A percentile compares a stretch with the other conserved stretches of the same genome.
Evolutionary conservation across 78 protist genomes (phyloP).

Genomic region (Cavenderia fasciculata): DNA sequence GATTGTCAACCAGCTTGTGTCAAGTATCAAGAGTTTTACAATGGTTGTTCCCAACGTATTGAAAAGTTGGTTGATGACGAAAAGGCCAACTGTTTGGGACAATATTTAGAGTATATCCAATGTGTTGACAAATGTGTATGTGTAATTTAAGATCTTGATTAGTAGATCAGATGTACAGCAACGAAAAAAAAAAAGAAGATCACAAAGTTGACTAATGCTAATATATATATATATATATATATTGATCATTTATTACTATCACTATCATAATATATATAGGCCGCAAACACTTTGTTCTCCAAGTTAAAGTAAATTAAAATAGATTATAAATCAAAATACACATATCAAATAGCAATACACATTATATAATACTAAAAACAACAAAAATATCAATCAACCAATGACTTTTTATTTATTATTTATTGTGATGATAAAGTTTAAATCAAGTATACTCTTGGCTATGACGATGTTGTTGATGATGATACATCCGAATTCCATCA

Average conservation of each 20-base stretch:
- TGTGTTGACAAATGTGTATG: constrained; percentile 76
- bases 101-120: constrained; percentile 69
- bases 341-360: neutral
- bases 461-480: too few species aligned
- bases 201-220: too few species aligned
- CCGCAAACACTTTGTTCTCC: neutral
- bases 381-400: neutral
- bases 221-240: too few species aligned
- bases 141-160: neutral
- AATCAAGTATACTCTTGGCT: too few species aligned
- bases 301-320: neutral
- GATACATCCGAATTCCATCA: too few species aligned
- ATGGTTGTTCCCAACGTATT: constrained; percentile 39
- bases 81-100: constrained; percentile 79
- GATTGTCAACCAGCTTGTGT: constrained; percentile 18
- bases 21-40: constrained; percentile 3
- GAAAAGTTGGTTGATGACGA: constrained; percentile 50
- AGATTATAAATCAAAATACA: neutral
- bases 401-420: too few species aligned
- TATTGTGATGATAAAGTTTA: too few species aligned
- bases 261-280: neutral
- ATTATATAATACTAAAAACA: neutral
- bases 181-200: too few species aligned
- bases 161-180: too few species aligned
- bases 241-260: neutral